Base-by-base conservation (phyloP, 768 basidiomycete species). In the Macrolepiota fuliginosa region DNA sequence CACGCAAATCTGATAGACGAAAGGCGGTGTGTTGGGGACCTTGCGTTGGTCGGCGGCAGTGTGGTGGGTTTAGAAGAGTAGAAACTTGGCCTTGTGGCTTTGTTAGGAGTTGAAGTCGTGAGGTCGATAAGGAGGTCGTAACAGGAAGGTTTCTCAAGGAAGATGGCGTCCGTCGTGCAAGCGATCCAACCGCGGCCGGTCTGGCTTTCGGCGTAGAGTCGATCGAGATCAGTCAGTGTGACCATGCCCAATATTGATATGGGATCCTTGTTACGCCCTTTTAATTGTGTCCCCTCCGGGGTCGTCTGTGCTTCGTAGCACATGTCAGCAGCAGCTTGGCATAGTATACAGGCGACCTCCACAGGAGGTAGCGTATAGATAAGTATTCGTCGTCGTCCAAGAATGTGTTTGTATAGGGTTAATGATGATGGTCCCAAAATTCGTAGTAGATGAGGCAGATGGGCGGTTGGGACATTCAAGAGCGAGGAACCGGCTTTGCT, bases 161-260 rank as follows among this genome's bases (percentile, higher is more conserved):
- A 94, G 17, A 94, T 83, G 9, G 91, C 87, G 64, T 94, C 92
- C 1, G 92, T 92, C 10, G 92, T 91, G 83, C 92, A 94, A 35
- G 92, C 92, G 57, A 94, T 84, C 91, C 91, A 94, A 19, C 92
- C 92, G 5, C 82, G 76, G 4, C 90, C 89, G 1, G 73, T 79
- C 64, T 76, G 73, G 27, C 81, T 79, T 70, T 88, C 89, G 17
- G 73, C 71, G 57, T 82, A 74, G 56, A 94, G 69, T 62, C 83
- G 79, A 62, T 86, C 85, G 46, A 91, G 71, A 69, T 94, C 92
- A 50, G 79, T 85, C 0, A 94, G 79, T 0, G 91, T 93, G 32
- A 94, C 81, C 83, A 91, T 88, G 0, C 92, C 92, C 2, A 94
- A 80, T 1, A 92, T 89, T 62, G 77, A 83, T 58, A 89, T 81